Percentiles rank a stretch among this genome's conserved stretches.
phyloP scores from a whole-genome alignment of 305 asterid species.

The Fraxinus baroniana region DNA sequence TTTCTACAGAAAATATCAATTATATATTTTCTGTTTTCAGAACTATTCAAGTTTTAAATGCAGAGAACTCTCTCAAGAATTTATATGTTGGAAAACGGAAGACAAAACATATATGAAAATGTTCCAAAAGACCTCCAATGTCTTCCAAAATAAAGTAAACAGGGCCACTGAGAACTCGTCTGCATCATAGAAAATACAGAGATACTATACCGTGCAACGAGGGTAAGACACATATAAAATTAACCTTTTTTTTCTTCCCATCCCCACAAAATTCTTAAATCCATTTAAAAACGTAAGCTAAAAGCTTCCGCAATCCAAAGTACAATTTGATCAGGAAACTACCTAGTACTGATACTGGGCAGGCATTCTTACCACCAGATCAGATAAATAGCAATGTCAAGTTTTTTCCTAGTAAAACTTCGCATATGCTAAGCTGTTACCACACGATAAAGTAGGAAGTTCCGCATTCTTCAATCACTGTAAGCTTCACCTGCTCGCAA shows the following conservation, averaged over 20 bases:
- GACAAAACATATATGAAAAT: not conserved
- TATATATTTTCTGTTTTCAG: not conserved
- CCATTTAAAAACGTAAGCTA: not conserved
- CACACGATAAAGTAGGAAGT: not conserved
- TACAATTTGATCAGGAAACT: not conserved
- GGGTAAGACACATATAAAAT: not conserved
- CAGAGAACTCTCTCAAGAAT: no score
- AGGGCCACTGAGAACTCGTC: not conserved
- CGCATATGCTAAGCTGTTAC: not conserved
- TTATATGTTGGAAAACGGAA: not conserved
- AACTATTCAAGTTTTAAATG: not conserved
- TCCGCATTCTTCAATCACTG: not conserved
- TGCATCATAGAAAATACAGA: not conserved
- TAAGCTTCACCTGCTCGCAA: not conserved
- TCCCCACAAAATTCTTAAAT: no score
- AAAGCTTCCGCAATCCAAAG: not conserved
- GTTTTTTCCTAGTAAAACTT: not conserved
- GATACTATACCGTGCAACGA: not conserved
- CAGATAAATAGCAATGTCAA: not conserved
- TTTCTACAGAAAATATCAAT: not conserved
- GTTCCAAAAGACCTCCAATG: not conserved
- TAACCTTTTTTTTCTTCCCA: not conserved
- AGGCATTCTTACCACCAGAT: not conserved
- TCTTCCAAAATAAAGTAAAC: not conserved
- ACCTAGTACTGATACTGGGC: not conserved